Conservation (phyloP, 306 rosid genomes). For the Vachellia collinsii region DNA sequence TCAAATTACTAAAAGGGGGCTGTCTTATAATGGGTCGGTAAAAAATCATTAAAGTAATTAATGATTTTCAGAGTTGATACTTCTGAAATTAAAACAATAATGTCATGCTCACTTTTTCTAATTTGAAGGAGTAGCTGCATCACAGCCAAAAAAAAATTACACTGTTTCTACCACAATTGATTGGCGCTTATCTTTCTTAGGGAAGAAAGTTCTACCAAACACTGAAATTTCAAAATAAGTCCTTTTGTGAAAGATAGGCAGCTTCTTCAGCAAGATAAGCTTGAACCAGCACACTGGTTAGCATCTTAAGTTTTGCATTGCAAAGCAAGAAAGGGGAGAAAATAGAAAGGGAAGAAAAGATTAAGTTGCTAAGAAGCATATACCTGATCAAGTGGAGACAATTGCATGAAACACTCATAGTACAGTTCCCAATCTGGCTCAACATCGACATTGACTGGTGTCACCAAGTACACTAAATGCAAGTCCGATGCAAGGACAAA, state of each 20-base stretch:
- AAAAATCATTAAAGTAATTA: neutral
- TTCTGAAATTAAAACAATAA: neutral
- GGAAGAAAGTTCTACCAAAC: neutral
- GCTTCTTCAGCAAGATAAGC: neutral
- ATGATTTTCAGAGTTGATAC: neutral
- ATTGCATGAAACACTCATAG: conserved; percentile 76
- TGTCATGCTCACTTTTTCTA: neutral
- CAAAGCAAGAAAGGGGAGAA: conserved; percentile 22
- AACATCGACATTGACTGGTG: conserved; percentile 90
- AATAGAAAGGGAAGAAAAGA: conserved; percentile 16
- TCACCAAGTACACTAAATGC: conserved; percentile 91
- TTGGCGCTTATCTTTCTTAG: neutral
- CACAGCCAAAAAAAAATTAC: too few species aligned
- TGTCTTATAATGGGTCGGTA: neutral
- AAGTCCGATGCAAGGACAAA: conserved; percentile 97
- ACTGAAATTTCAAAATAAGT: neutral
- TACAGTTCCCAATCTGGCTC: conserved; percentile 96
- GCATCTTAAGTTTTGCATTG: neutral
- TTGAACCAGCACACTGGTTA: neutral
- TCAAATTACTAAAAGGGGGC: neutral
- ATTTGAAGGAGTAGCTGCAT: neutral
- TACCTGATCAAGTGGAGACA: conserved; percentile 92
- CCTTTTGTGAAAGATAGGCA: neutral
- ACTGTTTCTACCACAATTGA: neutral
- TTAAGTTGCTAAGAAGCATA: conserved; percentile 17